These are phyloP conservation scores for Auriculariales sp. DNA, from an alignment of 768 basidiomycete genomes.

Conservation along the genomic window DNA sequence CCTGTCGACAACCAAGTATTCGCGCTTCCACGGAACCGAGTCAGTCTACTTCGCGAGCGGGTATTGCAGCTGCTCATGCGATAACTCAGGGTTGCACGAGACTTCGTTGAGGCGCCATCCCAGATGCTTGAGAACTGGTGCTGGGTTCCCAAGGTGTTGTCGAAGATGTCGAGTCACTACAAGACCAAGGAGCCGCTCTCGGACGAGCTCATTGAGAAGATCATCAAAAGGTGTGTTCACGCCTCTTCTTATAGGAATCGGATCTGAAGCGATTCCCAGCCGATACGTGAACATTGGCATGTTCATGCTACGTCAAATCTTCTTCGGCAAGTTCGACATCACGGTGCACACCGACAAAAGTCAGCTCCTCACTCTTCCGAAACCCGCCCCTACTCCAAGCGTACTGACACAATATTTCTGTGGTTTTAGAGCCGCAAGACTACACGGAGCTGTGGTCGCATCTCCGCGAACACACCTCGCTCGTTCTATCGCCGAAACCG, in stretches of 20 bases:
- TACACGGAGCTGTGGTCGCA: slow-evolving; percentile 72
- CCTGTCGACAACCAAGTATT: slow-evolving; percentile 52
- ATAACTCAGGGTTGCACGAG: slow-evolving; percentile 41
- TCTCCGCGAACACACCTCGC: slow-evolving; percentile 51
- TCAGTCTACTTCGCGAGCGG: slow-evolving; percentile 11
- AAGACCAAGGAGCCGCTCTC: slow-evolving; percentile 58
- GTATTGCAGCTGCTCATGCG: background rate
- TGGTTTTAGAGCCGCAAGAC: slow-evolving; percentile 37
- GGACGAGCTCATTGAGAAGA: slow-evolving; percentile 58
- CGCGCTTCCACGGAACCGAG: slow-evolving; percentile 73
- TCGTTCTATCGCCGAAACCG: slow-evolving; percentile 43
- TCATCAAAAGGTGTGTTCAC: slow-evolving; percentile 51
- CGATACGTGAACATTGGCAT: slow-evolving; percentile 70
- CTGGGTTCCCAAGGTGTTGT: slow-evolving; percentile 67
- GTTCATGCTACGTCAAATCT: slow-evolving; percentile 70
- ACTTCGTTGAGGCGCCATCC: slow-evolving; percentile 81
- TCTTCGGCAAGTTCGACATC: slow-evolving; percentile 70
- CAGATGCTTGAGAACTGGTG: slow-evolving; percentile 95
- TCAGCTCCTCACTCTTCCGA: slow-evolving; percentile 11
- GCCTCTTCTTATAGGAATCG: background rate
- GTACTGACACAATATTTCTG: slow-evolving; percentile 6
- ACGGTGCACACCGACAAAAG: slow-evolving; percentile 60
- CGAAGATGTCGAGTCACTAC: slow-evolving; percentile 70
- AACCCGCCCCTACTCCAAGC: background rate
- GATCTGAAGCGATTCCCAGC: slow-evolving; percentile 10